Evolutionary conservation across 768 basidiomycete species (phyloP).

Genomic region (Macrocybe gigantea): DNA sequence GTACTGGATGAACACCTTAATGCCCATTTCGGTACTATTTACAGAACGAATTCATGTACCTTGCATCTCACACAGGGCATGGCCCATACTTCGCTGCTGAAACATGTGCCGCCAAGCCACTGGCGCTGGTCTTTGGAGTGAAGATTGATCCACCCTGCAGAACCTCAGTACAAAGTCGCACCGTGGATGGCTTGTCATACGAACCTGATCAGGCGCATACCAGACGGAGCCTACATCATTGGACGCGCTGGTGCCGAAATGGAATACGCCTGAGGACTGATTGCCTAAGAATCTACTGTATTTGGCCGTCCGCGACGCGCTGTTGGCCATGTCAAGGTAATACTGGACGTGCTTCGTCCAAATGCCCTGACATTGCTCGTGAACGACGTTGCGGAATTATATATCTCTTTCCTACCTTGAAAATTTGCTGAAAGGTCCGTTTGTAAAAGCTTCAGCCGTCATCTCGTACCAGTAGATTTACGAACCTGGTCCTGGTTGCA

Average conservation of each 20-base stretch:
- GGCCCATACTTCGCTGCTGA: constrained; percentile 38
- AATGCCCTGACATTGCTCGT: constrained; percentile 28
- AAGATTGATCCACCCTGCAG: constrained; percentile 35
- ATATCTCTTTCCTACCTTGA: constrained; percentile 26
- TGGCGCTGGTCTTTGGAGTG: constrained; percentile 37
- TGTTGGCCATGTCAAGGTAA: constrained; percentile 41
- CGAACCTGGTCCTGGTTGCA: constrained; percentile 44
- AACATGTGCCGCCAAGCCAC: constrained; percentile 36
- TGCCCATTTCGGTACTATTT: neutral
- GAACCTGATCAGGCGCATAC: constrained; percentile 36
- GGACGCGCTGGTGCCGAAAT: constrained; percentile 32
- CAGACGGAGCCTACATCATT: constrained; percentile 41
- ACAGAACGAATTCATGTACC: neutral
- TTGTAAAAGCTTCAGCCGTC: neutral
- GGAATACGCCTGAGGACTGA: constrained; percentile 36
- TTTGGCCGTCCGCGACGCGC: constrained; percentile 34
- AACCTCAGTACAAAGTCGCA: neutral
- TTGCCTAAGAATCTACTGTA: constrained; percentile 34
- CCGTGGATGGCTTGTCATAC: neutral
- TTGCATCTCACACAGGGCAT: constrained; percentile 17
- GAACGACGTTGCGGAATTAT: neutral
- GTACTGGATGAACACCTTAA: neutral
- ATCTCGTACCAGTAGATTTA: neutral
- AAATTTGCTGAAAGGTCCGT: constrained; percentile 31
- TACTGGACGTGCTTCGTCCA: constrained; percentile 49